Evolutionary conservation across 805 yeast species (phyloP).

Genomic region (Kazachstania psychrophila): DNA sequence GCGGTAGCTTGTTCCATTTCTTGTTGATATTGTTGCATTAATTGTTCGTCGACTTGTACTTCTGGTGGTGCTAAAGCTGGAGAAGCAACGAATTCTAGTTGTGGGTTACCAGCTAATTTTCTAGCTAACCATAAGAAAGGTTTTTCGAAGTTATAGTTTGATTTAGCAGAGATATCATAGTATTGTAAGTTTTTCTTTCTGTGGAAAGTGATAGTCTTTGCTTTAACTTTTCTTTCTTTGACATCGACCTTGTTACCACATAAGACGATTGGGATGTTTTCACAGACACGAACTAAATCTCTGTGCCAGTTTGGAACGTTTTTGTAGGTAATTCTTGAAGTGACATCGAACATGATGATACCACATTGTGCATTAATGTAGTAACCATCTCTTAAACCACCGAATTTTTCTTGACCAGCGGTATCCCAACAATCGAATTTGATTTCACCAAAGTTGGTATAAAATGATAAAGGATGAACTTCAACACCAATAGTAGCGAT

Average conservation of each 20-base stretch:
- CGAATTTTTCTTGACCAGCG: conserved; percentile 99
- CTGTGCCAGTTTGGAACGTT: conserved; percentile 99
- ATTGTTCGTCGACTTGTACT: conserved; percentile 90
- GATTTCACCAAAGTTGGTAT: conserved; percentile 97
- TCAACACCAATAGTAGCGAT: conserved; percentile 99
- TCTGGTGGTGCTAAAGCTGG: conserved; percentile 99
- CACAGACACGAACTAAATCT: conserved; percentile 98
- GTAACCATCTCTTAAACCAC: conserved; percentile 99
- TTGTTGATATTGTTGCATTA: conserved; percentile 97
- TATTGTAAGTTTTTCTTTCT: conserved; percentile 99
- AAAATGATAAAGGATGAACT: conserved; percentile 96
- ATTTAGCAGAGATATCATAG: conserved; percentile 98
- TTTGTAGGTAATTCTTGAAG: conserved; percentile 98
- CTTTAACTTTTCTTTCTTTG: conserved; percentile 99
- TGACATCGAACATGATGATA: conserved; percentile 99
- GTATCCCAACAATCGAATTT: conserved; percentile 99
- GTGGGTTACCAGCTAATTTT: conserved; percentile 96
- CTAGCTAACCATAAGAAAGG: conserved; percentile 99
- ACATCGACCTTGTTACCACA: conserved; percentile 99
- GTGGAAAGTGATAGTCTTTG: conserved; percentile 99
- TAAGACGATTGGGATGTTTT: conserved; percentile 96
- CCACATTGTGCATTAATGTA: conserved; percentile 99
- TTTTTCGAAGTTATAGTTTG: conserved; percentile 98
- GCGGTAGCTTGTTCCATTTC: conserved; percentile 99
- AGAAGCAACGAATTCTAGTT: conserved; percentile 95